phyloP scores from a whole-genome alignment of 2,329 filamentous ascomycete species.

The Penicillium sp. region DNA sequence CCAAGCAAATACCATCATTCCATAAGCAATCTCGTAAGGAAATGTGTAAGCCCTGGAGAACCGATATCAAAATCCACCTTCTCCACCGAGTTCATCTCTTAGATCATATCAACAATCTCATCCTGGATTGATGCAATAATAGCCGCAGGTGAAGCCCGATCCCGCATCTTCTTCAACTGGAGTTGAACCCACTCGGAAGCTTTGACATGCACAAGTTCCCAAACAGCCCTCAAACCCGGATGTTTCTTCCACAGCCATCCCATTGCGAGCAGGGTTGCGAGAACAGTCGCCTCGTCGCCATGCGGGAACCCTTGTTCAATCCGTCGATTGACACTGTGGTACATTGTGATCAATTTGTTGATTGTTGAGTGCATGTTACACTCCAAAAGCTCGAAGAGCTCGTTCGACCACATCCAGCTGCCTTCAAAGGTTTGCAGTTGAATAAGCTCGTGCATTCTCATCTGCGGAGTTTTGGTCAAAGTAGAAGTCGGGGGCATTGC shows the following conservation, averaged over 20 bases:
- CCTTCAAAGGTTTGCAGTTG: slow-evolving; percentile 58
- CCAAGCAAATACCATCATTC: neutral
- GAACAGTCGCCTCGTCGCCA: neutral
- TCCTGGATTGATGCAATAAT: neutral
- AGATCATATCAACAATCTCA: neutral
- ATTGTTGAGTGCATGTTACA: neutral
- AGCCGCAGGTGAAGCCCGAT: neutral
- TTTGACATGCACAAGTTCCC: slow-evolving; percentile 22
- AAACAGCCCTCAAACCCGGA: neutral
- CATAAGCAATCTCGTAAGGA: neutral
- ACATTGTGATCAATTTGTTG: neutral
- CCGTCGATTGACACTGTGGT: neutral
- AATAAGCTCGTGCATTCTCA: slow-evolving; percentile 46
- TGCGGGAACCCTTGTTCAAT: neutral
- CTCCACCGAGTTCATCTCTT: neutral
- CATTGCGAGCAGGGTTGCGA: slow-evolving; percentile 20
- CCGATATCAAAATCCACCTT: neutral
- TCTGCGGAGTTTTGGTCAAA: neutral
- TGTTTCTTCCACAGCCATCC: slow-evolving; percentile 10
- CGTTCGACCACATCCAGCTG: slow-evolving; percentile 47
- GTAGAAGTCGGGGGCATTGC: neutral
- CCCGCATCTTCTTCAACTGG: neutral
- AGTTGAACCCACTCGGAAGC: slow-evolving; percentile 16
- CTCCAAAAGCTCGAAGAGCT: slow-evolving; percentile 24
- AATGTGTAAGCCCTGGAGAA: neutral